Evolutionary conservation across 164 flowering plant genomes (phyloP), one percentile per base, ranked within the genome.

Genomic region (Vitis cinerea): DNA sequence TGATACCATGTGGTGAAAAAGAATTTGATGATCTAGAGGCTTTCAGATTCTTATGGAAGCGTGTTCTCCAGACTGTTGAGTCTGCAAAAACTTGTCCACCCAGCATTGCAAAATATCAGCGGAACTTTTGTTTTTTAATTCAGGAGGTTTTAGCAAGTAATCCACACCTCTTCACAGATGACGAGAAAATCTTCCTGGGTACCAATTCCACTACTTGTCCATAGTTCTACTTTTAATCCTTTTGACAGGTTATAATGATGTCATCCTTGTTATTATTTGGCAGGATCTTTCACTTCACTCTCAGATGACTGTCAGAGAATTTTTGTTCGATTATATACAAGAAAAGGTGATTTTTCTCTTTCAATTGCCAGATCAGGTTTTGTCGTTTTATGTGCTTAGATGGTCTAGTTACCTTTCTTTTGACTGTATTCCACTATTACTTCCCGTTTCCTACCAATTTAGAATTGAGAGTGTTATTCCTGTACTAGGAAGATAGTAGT

Each of bases 241-340:
- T 65, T 62, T 68, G 9, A 30, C 71, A 31, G 51, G 48, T 71
- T 61, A 29, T 62, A 31, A 54, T 58, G 58, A 10, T 76, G 50
- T 59, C 48, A 60, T 19, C 30, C 72, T 9, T 67, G 60, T 27
- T 65, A 57, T 59, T 57, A 69, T 13, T 77, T 68, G 50, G 50
- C 91, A 94, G 99, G 83, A 69, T 82, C 91, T 64, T 92, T 91
- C 63, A 47, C 15, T 11, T 79, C 84, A 17, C 83, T 92, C 16
- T 82, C 97, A 58, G 86, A 89, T 77, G 95, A 91, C 74, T 75
- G 97, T 81, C 95, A 94, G 78, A 88, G 94, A 80, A 90, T 94
- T 47, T 92, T 94, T 71, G 71, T 89, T 71, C 90, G 98, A 63
- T 87, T 94, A 29, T 92, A 91, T 75, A 81, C 83, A 52, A 86